Base-by-base conservation (phyloP, 2,329 filamentous ascomycete species). In the Periconia digitata region DNA sequence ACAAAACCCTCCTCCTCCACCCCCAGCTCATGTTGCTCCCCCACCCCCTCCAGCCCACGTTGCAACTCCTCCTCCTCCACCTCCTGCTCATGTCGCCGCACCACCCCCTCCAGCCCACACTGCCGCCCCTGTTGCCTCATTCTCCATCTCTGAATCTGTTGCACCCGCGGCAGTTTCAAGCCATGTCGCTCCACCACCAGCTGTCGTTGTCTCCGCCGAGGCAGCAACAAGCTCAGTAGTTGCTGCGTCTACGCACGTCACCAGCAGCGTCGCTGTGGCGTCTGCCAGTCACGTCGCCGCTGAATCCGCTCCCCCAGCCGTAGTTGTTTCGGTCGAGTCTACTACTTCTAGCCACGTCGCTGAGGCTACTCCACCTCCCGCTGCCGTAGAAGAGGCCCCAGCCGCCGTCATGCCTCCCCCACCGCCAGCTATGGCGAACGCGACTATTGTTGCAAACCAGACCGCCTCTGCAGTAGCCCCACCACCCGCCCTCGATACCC, bases 401-500 rank as follows among this genome's bases (percentile, higher is more conserved):
- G 6, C 27, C 27, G 12, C 27, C n/a, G 27, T 32, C 12, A 15
- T 32, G 10, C 27, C 27, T 32, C 27, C 27, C 10, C 27, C 27
- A 15, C 27, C 27, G 4, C 27, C 27, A 15, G 27, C 27, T 32
- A 5, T 32, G 27, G 27, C 27, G 3, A 32, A 32, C 27, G 12
- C 27, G 3, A 32, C 27, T 10, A 4, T 32, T 32, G 8, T 32
- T 12, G 40, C 52, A 10, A 46, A 20, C 22, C 37, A 21, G 16
- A 38, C 35, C 6, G 35, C n/a, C 10, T 10, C 16, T 16, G 16
- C 18, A 4, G 35, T 16, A 10, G 13, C 35, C 18, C 35, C 37
- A 21, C 37, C 37, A 8, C 37, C 37, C 27, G 53, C 46, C 2
- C n/a, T n/a, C n/a, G 39, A 39, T 21, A 50, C 40, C 7, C 43